phyloP scores from a whole-genome alignment of 352 stramenopile genomes.

The Phytopythium litorale region DNA sequence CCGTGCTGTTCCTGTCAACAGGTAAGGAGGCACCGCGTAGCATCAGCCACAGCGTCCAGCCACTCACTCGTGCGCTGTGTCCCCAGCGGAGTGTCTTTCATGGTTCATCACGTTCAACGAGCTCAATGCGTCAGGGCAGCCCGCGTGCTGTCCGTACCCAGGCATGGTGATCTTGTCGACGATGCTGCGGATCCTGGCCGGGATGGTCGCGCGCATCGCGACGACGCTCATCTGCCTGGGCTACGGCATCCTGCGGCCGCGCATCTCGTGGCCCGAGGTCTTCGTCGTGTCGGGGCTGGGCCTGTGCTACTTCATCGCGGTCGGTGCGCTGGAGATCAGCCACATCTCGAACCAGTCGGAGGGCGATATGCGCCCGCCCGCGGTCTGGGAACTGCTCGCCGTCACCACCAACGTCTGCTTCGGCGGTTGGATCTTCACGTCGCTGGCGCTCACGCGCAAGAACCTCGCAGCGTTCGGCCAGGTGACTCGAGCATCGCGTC shows the following conservation, averaged over 20 bases:
- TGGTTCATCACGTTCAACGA: constrained; percentile 82
- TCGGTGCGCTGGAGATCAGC: constrained; percentile 71
- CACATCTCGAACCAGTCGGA: constrained; percentile 79
- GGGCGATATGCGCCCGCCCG: constrained; percentile 52
- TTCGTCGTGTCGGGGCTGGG: constrained; percentile 72
- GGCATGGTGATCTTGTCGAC: constrained; percentile 65
- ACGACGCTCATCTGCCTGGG: constrained; percentile 78
- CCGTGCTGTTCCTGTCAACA: constrained; percentile 74
- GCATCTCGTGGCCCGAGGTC: constrained; percentile 69
- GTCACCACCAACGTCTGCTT: constrained; percentile 81
- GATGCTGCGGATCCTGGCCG: constrained; percentile 62
- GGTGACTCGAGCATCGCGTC: constrained; percentile 14
- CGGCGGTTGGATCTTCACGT: constrained; percentile 83
- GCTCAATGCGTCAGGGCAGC: constrained; percentile 66
- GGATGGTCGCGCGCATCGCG: constrained; percentile 70
- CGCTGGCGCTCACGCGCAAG: constrained; percentile 68
- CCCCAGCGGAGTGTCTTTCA: constrained; percentile 48
- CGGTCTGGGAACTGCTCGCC: constrained; percentile 75
- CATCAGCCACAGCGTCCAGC: background rate
- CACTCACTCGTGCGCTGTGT: background rate
- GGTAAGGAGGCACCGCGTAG: constrained; percentile 16
- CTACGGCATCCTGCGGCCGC: constrained; percentile 74
- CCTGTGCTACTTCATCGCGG: constrained; percentile 79
- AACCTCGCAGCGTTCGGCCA: constrained; percentile 79
- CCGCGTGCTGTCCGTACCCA: constrained; percentile 77